Evolutionary conservation across 2,329 filamentous ascomycete species (phyloP).

Genomic region (Acephala macrosclerotiorum): DNA sequence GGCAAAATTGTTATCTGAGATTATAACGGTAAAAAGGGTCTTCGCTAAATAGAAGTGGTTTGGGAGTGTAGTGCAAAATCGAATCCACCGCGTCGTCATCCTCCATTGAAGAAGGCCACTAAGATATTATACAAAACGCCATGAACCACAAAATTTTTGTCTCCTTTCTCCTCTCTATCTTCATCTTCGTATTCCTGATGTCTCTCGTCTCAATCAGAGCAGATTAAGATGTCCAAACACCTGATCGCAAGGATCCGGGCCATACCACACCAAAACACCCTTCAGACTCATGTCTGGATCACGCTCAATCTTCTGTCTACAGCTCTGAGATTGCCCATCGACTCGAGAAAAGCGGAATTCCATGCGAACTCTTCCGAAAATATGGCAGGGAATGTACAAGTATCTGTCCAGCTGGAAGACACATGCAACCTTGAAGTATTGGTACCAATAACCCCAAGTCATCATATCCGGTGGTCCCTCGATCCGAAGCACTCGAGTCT

Average conservation of each 20-base stretch:
- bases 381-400: not conserved
- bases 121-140: too few species aligned
- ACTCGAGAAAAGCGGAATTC: constrained; percentile 1
- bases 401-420: not conserved
- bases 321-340: not conserved
- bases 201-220: too few species aligned
- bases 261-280: not conserved
- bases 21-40: too few species aligned
- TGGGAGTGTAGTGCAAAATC: too few species aligned
- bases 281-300: not conserved
- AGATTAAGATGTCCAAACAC: too few species aligned
- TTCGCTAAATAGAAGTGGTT: too few species aligned
- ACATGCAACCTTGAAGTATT: not conserved
- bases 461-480: not conserved
- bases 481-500: not conserved
- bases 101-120: too few species aligned
- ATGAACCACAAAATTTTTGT: too few species aligned
- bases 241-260: not conserved
- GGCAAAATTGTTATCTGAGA: too few species aligned
- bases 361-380: not conserved
- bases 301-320: not conserved
- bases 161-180: too few species aligned
- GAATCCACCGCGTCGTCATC: too few species aligned
- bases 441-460: not conserved
- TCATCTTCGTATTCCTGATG: too few species aligned